Percentiles rank a stretch among this genome's conserved stretches.
These are phyloP conservation scores for Aspergillus ostianus DNA, from an alignment of 495 filamentous ascomycete genomes.

Conservation along the genomic window DNA sequence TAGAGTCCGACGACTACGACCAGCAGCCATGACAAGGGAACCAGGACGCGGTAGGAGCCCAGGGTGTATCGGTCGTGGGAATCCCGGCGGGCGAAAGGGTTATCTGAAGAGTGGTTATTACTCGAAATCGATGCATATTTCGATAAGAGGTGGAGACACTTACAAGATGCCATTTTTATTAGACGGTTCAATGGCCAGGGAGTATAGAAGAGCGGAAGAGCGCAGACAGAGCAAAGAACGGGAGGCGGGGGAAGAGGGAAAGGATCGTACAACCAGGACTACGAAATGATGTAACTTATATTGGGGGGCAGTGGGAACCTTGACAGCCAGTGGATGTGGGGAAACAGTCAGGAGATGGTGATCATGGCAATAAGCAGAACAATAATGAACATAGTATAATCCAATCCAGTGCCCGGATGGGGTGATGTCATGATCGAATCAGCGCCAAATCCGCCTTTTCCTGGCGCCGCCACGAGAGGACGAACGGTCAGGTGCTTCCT, in stretches of 20 bases:
- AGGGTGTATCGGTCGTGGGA: slow-evolving; percentile 51
- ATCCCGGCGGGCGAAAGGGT: slow-evolving; percentile 67
- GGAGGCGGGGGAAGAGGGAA: background rate
- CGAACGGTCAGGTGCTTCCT: background rate
- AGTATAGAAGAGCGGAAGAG: too few species aligned
- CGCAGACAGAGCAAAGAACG: too few species aligned
- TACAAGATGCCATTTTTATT: too few species aligned
- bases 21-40: slow-evolving; percentile 69
- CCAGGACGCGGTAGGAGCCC: slow-evolving; percentile 63
- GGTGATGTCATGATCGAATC: background rate
- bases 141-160: background rate
- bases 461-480: too few species aligned
- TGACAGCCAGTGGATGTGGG: background rate
- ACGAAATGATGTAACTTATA: background rate
- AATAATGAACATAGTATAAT: too few species aligned
- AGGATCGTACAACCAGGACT: background rate
- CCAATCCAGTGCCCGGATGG: too few species aligned
- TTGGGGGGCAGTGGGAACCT: too few species aligned
- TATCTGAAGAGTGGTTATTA: slow-evolving; percentile 27
- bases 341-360: too few species aligned
- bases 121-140: background rate
- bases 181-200: too few species aligned
- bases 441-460: too few species aligned
- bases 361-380: background rate
- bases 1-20: slow-evolving; percentile 65